These are phyloP conservation scores for Mycena rosella DNA, from an alignment of 768 basidiomycete genomes.

Conservation along the genomic window DNA sequence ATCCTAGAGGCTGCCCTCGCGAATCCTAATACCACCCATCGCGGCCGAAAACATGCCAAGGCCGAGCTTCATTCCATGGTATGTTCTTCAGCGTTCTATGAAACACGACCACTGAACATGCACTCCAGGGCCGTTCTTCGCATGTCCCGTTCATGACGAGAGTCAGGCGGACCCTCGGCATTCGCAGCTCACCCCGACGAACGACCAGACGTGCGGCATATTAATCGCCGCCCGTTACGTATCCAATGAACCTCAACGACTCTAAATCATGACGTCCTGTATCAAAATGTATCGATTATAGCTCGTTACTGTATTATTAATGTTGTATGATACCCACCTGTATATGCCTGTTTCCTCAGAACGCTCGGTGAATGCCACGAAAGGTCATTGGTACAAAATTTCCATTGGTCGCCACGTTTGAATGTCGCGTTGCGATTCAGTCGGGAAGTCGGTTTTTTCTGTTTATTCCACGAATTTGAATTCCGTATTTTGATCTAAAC, in stretches of 20 bases:
- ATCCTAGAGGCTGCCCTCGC: slow-evolving; percentile 58
- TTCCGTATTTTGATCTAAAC: no score
- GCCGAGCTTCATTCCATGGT: slow-evolving; percentile 61
- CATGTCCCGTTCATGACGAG: slow-evolving; percentile 66
- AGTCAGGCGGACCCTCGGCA: slow-evolving; percentile 65
- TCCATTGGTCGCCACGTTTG: no score
- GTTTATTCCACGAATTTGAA: no score
- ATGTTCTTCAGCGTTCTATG: background rate
- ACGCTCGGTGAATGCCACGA: no score
- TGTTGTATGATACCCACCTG: background rate
- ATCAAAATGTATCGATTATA: background rate
- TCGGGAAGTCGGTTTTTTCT: no score
- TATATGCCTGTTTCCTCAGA: no score
- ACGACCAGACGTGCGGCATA: background rate
- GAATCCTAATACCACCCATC: slow-evolving; percentile 63
- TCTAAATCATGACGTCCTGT: background rate
- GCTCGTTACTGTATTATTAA: background rate
- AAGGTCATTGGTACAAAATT: no score
- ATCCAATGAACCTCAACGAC: background rate
- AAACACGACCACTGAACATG: background rate
- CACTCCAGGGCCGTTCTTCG: slow-evolving; percentile 55
- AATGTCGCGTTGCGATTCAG: no score
- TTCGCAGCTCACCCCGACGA: slow-evolving; percentile 58
- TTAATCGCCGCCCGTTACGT: background rate
- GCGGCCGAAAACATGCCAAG: slow-evolving; percentile 61